Evolutionary conservation across 768 basidiomycete species (phyloP).

Genomic region (Lactarius sanguifluus): DNA sequence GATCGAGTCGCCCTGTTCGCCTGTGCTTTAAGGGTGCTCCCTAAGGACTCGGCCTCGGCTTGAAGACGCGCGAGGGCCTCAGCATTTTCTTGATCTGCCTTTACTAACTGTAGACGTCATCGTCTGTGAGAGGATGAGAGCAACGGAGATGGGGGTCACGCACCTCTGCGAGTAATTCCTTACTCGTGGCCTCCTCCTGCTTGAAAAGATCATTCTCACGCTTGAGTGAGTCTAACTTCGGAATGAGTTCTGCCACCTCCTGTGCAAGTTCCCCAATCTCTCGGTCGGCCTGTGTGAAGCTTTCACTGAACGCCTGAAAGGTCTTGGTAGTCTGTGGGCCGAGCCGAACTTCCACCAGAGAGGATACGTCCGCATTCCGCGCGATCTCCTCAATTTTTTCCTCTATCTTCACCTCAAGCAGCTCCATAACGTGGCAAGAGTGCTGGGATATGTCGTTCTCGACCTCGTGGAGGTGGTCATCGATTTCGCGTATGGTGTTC

Average conservation of each 20-base stretch:
- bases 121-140: background rate
- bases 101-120: constrained; percentile 23
- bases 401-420: constrained; percentile 24
- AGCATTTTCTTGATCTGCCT: constrained; percentile 15
- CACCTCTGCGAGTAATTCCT: constrained; percentile 31
- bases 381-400: constrained; percentile 29
- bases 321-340: constrained; percentile 9
- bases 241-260: constrained; percentile 24
- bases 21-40: constrained; percentile 15
- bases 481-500: constrained; percentile 23
- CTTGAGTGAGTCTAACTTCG: constrained; percentile 15
- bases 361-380: constrained; percentile 5
- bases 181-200: constrained; percentile 30
- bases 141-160: background rate
- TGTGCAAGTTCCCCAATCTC: constrained; percentile 26
- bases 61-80: constrained; percentile 19
- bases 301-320: constrained; percentile 15
- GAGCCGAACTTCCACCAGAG: constrained; percentile 1
- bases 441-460: constrained; percentile 29
- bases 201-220: constrained; percentile 12
- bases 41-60: constrained; percentile 7
- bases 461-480: constrained; percentile 23
- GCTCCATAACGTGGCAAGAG: constrained; percentile 18
- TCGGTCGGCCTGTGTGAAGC: constrained; percentile 16
- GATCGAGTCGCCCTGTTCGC: constrained; percentile 2